Base-by-base conservation (phyloP, 2,329 filamentous ascomycete genomes). In the Fusarium oligoseptatum region DNA sequence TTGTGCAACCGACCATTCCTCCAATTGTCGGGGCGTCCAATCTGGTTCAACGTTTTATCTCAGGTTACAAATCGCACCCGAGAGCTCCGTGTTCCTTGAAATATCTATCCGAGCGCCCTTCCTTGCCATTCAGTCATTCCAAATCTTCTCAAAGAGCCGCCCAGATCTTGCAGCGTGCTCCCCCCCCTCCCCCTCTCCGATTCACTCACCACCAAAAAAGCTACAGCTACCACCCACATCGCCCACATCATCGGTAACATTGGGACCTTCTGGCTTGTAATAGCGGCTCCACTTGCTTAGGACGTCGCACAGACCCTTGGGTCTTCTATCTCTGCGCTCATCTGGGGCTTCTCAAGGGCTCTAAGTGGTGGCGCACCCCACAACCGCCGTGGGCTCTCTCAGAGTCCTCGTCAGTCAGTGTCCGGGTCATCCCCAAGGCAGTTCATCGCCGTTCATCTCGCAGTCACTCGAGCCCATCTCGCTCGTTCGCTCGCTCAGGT, bases 271-370 rank as follows among this genome's bases (percentile, higher is more conserved):
- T 61, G 43, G 60, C 57, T 60, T 60, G n/a, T 50, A 65, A 66
- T 68, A 67, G 65, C 70, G 76, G 66, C 74, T 77, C 76, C 76
- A 78, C 71, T 78, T 73, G 73, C 69, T 67, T 60, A 34, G 32
- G 32, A 12, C 67, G 60, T 68, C 60, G 73, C 77, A 77, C 75
- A 77, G 72, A 73, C 77, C 72, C 70, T 52, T 52, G 72, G 67
- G 56, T 20, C 50, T 52, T 67, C 55, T 66, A 20, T 36, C 34
- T 27, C 24, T 48, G 57, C 60, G 69, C 71, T 76, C 48, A 22
- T 52, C 70, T 63, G 62, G 68, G 64, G 48, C 68, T 74, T 60
- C 69, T 71, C 63, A 67, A 69, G 71, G 74, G 36, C 55, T 39
- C 55, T 72, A 73, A 72, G 60, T 60, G 64, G 76, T 78, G 74